Evolutionary conservation across 2,329 filamentous ascomycete species (phyloP), one percentile per base, ranked within the genome.

Genomic region (Colletotrichum cuscutae): DNA sequence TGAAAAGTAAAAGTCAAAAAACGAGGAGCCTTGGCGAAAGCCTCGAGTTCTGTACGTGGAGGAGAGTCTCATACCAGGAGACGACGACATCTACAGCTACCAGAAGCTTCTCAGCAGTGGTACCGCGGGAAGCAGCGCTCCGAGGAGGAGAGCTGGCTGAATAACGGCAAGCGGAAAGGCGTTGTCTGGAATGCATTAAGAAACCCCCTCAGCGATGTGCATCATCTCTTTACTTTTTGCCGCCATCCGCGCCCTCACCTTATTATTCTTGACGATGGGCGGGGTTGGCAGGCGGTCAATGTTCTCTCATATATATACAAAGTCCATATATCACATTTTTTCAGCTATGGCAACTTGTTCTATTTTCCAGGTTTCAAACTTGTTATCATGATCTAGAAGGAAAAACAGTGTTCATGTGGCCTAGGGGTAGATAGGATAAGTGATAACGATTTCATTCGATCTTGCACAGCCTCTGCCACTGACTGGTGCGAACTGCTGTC

Each of bases 171-270:
- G 49, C 56, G 59, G 66, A 46, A 71, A 65, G 71, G 71, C 71
- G 66, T 73, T 73, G 71, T 56, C 71, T 70, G 71, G 71, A 73
- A 60, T 70, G 71, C 67, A 57, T 73, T 61, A 24, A 60, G 59
- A 52, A 42, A 65, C 46, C 54, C 56, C 49, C 46, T 68, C 54
- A 73, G 66, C 66, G 71, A 65, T 65, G 66, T 73, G 66, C 49
- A 71, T 70, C 71, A 73, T 70, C n/a, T 71, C 49, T 12, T 19
- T 7, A 49, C 61, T 37, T 68, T 69, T 72, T 64, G 60, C 66
- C 35, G 37, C 66, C 66, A 65, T 69, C 61, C 60, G 60, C 53
- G 56, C 57, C 68, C 30, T 60, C 35, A 46, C 22, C 42, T 52
- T 69, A 63, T 37, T 69, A 13, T 58, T 54, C 49, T 46, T 69